Evolutionary conservation across 192 early-diverging fungal genomes (phyloP).

Genomic region (Coemansia reversa): DNA sequence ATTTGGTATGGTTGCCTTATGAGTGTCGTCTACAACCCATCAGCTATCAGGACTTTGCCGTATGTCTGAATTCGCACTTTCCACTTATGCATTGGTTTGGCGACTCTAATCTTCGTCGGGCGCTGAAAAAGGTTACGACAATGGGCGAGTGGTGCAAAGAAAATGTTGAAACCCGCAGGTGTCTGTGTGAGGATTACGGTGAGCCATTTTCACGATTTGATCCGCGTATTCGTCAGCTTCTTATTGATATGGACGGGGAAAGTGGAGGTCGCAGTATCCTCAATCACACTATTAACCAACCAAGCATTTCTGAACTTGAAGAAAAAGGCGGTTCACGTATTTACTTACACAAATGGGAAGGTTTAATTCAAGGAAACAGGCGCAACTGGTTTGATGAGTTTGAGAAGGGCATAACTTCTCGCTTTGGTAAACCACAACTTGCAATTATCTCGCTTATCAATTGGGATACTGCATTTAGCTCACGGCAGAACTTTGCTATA

Average conservation of each 20-base stretch:
- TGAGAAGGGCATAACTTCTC: not conserved
- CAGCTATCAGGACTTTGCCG: conserved; percentile 38
- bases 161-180: conserved; percentile 6
- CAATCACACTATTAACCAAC: no score
- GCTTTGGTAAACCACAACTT: conserved; percentile 13
- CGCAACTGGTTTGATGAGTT: conserved; percentile 36
- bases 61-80: conserved; percentile 32
- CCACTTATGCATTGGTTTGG: conserved; percentile 52
- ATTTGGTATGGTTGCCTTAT: conserved; percentile 55
- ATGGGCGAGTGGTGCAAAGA: conserved; percentile 50
- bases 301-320: no score
- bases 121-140: conserved; percentile 54
- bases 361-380: conserved; percentile 42
- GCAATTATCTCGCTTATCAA: conserved; percentile 51
- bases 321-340: conserved; percentile 10
- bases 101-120: conserved; percentile 53
- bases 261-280: not conserved
- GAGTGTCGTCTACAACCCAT: conserved; percentile 41
- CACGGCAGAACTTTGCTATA: conserved; percentile 21
- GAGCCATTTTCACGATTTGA: conserved; percentile 31
- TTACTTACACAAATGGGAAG: conserved; percentile 53
- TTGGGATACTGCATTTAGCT: conserved; percentile 55
- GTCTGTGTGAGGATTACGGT: conserved; percentile 53
- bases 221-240: not conserved
- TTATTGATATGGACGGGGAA: conserved; percentile 17